Evolutionary conservation across 345 rosid species (phyloP).

Genomic region (Eucalyptus coolabah): DNA sequence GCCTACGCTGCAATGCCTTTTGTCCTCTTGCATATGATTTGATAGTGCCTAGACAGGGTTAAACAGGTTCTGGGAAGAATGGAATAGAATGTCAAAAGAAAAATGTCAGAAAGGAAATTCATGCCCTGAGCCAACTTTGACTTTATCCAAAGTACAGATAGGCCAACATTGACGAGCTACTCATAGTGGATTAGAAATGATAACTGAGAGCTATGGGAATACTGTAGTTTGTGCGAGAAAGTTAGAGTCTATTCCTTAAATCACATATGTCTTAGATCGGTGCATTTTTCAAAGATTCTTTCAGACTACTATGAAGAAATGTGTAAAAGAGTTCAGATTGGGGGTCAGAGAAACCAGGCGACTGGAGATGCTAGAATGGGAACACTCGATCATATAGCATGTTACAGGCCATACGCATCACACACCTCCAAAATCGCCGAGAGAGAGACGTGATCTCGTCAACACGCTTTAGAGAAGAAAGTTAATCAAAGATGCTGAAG

Average conservation of each 20-base stretch:
- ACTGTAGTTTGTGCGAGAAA: neutral
- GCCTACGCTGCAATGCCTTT: neutral
- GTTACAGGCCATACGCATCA: neutral
- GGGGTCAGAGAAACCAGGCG: neutral
- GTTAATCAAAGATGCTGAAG: neutral
- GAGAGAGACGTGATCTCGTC: neutral
- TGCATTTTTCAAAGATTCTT: neutral
- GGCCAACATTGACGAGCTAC: neutral
- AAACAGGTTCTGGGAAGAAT: neutral
- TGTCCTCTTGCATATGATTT: neutral
- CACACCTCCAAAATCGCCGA: neutral
- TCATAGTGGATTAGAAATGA: neutral
- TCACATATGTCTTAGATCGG: neutral
- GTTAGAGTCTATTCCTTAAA: neutral
- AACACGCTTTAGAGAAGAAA: neutral
- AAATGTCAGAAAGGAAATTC: neutral
- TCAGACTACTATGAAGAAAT: neutral
- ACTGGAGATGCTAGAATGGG: neutral
- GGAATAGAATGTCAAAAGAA: neutral
- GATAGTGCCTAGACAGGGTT: neutral
- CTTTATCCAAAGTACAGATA: neutral
- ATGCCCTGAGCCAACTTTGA: neutral
- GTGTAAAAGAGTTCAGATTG: neutral
- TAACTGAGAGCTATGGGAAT: neutral
- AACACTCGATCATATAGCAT: neutral